phyloP scores from a whole-genome alignment of 768 basidiomycete species.

The Macrolepiota albuminosa region DNA sequence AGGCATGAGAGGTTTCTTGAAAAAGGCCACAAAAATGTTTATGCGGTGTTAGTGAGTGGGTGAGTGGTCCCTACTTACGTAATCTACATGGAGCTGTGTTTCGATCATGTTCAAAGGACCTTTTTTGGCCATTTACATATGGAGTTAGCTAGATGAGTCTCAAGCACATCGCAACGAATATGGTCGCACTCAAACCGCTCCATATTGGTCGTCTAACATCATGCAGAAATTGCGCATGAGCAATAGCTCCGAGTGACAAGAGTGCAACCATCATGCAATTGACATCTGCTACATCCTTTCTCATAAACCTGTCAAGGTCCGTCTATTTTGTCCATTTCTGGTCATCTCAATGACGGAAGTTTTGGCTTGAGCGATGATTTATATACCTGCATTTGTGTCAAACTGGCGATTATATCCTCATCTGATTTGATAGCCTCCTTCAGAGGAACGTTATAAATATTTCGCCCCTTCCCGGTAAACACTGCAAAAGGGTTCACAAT shows the following conservation, averaged over 20 bases:
- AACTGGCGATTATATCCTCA: not conserved
- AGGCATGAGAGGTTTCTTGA: not conserved
- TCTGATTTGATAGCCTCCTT: not conserved
- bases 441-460: not conserved
- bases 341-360: not conserved
- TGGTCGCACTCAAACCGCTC: not conserved
- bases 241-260: not conserved
- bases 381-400: not conserved
- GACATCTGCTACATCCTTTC: not conserved
- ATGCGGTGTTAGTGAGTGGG: not conserved
- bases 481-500: not conserved
- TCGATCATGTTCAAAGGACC: not conserved
- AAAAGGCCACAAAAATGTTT: not conserved
- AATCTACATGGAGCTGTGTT: not conserved
- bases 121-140: not conserved
- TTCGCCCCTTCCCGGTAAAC: not conserved
- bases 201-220: not conserved
- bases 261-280: not conserved
- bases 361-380: not conserved
- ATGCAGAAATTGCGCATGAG: not conserved
- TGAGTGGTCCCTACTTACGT: not conserved
- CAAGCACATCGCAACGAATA: not conserved
- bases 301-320: not conserved
- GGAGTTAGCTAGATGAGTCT: not conserved
- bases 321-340: not conserved